These are phyloP conservation scores for Leccinum laetum DNA, from an alignment of 1,284 basidiomycete genomes.

Conservation along the genomic window DNA sequence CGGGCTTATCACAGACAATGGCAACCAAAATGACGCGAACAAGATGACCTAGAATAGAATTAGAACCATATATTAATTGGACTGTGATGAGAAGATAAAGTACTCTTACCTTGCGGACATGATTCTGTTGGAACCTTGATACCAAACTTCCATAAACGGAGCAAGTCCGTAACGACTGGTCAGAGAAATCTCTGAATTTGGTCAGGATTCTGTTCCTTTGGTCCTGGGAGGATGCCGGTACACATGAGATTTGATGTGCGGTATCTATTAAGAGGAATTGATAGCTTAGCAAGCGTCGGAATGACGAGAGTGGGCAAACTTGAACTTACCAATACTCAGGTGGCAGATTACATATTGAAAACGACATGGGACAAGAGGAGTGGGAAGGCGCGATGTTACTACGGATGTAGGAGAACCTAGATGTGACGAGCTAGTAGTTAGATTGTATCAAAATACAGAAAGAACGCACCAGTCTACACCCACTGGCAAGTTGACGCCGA, in stretches of 20 bases:
- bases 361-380: background rate
- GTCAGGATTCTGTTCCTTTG: slow-evolving; percentile 19
- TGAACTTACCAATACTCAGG: background rate
- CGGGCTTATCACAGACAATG: no score
- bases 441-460: no score
- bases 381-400: background rate
- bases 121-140: slow-evolving; percentile 9
- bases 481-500: background rate
- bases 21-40: no score
- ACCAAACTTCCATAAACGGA: slow-evolving; percentile 6
- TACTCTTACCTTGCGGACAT: background rate
- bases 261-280: background rate
- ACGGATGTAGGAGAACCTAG: background rate
- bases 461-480: background rate
- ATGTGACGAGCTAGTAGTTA: no score
- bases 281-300: no score
- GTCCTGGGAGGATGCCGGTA: background rate
- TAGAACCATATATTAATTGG: no score
- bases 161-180: slow-evolving; percentile 31
- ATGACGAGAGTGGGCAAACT: background rate
- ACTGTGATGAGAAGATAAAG: no score
- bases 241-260: background rate
- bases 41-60: no score
- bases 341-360: background rate
- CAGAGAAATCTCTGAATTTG: slow-evolving; percentile 32